phyloP scores from a whole-genome alignment of 2,329 filamentous ascomycete species.

The Teratosphaeria epicoccoides region DNA sequence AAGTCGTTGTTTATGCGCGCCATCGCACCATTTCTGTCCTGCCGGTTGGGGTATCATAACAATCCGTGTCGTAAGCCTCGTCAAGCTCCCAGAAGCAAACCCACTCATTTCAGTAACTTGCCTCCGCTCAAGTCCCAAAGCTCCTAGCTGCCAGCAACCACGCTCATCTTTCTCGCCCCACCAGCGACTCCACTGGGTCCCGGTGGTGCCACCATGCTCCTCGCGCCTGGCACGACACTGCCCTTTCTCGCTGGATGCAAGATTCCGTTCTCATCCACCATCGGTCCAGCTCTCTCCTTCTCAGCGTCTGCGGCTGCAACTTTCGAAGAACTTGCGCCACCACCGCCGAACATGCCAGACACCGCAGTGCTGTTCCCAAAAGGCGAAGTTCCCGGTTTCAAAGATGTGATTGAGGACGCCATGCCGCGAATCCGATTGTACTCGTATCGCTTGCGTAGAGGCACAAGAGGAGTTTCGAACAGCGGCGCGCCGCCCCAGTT shows the following conservation, averaged over 20 bases:
- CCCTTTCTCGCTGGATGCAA: slow-evolving; percentile 9
- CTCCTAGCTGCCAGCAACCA: neutral
- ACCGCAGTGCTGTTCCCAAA: neutral
- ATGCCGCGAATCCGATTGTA: slow-evolving; percentile 54
- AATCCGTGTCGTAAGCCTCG: too few species aligned
- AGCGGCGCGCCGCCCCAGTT: slow-evolving; percentile 67
- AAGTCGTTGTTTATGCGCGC: too few species aligned
- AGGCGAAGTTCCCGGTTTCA: neutral
- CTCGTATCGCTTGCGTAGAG: slow-evolving; percentile 46
- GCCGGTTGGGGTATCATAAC: too few species aligned
- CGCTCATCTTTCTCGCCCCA: neutral
- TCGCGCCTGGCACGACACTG: slow-evolving; percentile 12
- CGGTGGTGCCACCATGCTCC: slow-evolving; percentile 11
- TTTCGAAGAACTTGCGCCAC: neutral
- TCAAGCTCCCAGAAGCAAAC: too few species aligned
- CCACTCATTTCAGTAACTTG: too few species aligned
- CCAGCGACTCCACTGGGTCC: neutral
- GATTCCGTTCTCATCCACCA: slow-evolving; percentile 8
- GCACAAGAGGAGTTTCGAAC: slow-evolving; percentile 49
- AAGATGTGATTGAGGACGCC: slow-evolving; percentile 16
- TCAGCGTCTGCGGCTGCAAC: neutral
- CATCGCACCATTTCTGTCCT: too few species aligned
- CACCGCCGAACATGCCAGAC: neutral
- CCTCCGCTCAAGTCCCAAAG: too few species aligned
- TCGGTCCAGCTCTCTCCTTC: slow-evolving; percentile 1